Evolutionary conservation across 768 basidiomycete species (phyloP).

Genomic region (Suillus subaureus): DNA sequence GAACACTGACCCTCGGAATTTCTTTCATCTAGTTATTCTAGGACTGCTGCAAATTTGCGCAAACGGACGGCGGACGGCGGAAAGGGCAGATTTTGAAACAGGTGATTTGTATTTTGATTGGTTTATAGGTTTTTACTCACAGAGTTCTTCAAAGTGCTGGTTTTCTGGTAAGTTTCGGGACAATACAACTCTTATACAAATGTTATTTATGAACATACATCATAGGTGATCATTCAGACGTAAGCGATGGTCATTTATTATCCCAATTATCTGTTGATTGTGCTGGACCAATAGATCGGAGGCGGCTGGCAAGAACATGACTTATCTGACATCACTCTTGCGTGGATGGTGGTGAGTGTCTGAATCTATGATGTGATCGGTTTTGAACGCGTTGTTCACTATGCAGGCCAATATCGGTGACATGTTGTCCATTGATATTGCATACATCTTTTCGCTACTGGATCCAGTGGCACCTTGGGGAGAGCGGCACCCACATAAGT

Average conservation of each 20-base stretch:
- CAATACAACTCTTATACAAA: neutral
- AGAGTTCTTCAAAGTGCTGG: slow-evolving; percentile 55
- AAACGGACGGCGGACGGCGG: slow-evolving; percentile 49
- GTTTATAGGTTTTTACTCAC: neutral
- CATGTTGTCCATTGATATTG: slow-evolving; percentile 56
- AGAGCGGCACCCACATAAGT: slow-evolving; percentile 64
- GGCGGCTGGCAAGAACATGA: slow-evolving; percentile 73
- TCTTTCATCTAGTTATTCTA: slow-evolving; percentile 25
- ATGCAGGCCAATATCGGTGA: slow-evolving; percentile 56
- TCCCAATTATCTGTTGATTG: neutral
- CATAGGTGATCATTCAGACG: slow-evolving; percentile 33
- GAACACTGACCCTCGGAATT: neutral
- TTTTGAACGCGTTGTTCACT: neutral
- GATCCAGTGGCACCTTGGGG: slow-evolving; percentile 64
- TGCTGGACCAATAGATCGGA: slow-evolving; percentile 49
- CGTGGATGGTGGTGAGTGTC: slow-evolving; percentile 64
- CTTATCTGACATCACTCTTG: slow-evolving; percentile 61
- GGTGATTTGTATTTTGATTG: slow-evolving; percentile 34
- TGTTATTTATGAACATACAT: slow-evolving; percentile 11
- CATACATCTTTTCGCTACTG: slow-evolving; percentile 52
- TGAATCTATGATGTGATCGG: neutral
- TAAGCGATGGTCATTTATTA: slow-evolving; percentile 8
- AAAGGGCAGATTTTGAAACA: slow-evolving; percentile 67
- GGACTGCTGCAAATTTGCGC: slow-evolving; percentile 66
- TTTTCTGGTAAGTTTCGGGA: slow-evolving; percentile 54